These are phyloP conservation scores for Beauveria medogensis DNA, from an alignment of 2,329 filamentous ascomycete genomes.

Conservation along the genomic window DNA sequence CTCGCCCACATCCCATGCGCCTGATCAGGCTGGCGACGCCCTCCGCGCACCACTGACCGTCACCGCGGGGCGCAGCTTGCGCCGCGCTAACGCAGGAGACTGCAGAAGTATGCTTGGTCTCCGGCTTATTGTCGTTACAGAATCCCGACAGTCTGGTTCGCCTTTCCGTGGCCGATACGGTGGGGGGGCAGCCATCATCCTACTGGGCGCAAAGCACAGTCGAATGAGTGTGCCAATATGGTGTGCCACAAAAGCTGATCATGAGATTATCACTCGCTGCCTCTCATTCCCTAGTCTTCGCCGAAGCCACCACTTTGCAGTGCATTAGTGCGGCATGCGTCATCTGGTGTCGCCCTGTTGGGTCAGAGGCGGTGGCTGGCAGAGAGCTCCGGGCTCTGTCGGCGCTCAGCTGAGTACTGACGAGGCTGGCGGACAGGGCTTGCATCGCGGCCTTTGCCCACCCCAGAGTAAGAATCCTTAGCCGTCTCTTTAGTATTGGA, in stretches of 20 bases:
- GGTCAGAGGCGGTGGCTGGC: neutral
- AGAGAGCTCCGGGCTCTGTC: neutral
- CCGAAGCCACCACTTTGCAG: neutral
- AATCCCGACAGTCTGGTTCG: conserved; percentile 6
- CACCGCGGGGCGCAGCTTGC: neutral
- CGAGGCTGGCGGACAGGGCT: conserved; percentile 2
- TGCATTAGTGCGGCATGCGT: neutral
- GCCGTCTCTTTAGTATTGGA: neutral
- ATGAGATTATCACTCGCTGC: neutral
- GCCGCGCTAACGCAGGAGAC: too few relatives aligned
- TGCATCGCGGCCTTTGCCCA: neutral
- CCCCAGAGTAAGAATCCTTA: neutral
- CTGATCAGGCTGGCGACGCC: neutral
- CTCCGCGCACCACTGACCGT: neutral
- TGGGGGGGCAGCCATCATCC: neutral
- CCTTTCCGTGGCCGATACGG: neutral
- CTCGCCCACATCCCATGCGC: neutral
- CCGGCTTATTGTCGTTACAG: neutral
- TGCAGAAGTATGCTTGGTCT: too few relatives aligned
- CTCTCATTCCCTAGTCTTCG: neutral
- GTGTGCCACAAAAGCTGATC: neutral
- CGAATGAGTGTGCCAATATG: neutral
- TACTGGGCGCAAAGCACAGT: neutral
- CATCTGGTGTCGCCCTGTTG: neutral
- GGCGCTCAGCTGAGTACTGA: neutral